Conservation (phyloP, 805 yeast species). For the Huiozyma sinensis region DNA sequence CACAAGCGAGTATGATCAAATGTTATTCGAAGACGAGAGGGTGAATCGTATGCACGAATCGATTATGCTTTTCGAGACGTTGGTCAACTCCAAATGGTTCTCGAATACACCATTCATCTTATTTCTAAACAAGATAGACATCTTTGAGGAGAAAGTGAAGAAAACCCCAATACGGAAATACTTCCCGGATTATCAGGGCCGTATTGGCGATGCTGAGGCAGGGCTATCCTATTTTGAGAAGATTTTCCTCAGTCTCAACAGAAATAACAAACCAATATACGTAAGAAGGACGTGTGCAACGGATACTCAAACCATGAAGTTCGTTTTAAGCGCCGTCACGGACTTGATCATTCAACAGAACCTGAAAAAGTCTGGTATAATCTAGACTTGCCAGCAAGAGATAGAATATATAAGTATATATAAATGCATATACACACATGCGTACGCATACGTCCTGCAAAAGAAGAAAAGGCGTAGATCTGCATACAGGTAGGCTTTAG, state of each 20-base stretch:
- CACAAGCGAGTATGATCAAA: slow-evolving; percentile 85
- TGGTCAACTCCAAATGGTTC: slow-evolving; percentile 83
- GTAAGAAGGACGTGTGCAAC: slow-evolving; percentile 94
- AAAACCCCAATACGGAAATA: slow-evolving; percentile 56
- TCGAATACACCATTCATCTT: slow-evolving; percentile 75
- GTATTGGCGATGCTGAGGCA: slow-evolving; percentile 49
- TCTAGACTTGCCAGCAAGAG: slow-evolving; percentile 26
- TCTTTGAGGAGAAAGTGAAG: slow-evolving; percentile 60
- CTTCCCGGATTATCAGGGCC: slow-evolving; percentile 71
- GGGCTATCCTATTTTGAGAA: slow-evolving; percentile 64
- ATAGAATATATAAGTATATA: neutral
- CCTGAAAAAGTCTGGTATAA: slow-evolving; percentile 64
- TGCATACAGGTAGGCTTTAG: neutral
- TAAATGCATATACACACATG: neutral
- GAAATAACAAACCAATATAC: slow-evolving; percentile 62
- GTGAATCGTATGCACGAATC: slow-evolving; percentile 91
- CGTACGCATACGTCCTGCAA: neutral
- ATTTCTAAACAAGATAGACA: slow-evolving; percentile 80
- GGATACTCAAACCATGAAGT: slow-evolving; percentile 78
- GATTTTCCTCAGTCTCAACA: slow-evolving; percentile 52
- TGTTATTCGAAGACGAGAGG: slow-evolving; percentile 76
- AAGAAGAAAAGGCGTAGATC: neutral
- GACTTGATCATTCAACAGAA: slow-evolving; percentile 83
- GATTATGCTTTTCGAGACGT: slow-evolving; percentile 67
- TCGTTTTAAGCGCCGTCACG: slow-evolving; percentile 85